These are phyloP conservation scores for Heterobasidion parviporum DNA, from an alignment of 1,284 basidiomycete genomes.

Conservation along the genomic window DNA sequence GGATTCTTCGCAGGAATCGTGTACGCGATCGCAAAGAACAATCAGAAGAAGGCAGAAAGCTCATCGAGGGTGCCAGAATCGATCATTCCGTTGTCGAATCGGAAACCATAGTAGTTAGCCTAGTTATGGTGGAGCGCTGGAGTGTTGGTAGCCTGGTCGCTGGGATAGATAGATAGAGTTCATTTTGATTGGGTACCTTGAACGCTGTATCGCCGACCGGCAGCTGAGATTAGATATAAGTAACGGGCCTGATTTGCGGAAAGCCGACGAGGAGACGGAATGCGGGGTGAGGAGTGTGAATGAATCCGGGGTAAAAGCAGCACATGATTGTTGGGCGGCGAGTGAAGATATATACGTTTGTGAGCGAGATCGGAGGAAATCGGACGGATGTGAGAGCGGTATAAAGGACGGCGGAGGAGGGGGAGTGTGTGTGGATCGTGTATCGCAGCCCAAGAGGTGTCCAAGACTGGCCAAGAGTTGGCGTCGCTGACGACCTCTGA, in stretches of 20 bases:
- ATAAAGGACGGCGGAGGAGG: no score
- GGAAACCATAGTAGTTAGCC: conserved; percentile 30
- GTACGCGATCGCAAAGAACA: conserved; percentile 87
- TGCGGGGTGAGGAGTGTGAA: background rate
- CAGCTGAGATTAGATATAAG: background rate
- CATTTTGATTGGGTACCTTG: background rate
- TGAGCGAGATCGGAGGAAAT: no score
- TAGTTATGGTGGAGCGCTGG: background rate
- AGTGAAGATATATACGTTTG: no score
- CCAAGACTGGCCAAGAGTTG: background rate
- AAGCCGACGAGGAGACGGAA: background rate
- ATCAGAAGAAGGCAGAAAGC: conserved; percentile 66
- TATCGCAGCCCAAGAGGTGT: no score
- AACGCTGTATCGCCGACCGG: background rate
- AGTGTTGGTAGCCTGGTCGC: background rate
- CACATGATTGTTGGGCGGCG: background rate
- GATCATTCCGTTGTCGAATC: conserved; percentile 52
- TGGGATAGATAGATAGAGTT: background rate
- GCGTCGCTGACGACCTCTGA: background rate
- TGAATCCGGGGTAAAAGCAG: background rate
- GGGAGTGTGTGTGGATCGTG: no score
- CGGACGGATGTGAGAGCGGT: no score
- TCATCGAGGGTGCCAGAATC: conserved; percentile 29
- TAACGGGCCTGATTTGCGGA: background rate
- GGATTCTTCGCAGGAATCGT: conserved; percentile 91